Evolutionary conservation across 1,284 basidiomycete genomes (phyloP), one percentile per base, ranked within the genome.

Genomic region (Athelia sp.): DNA sequence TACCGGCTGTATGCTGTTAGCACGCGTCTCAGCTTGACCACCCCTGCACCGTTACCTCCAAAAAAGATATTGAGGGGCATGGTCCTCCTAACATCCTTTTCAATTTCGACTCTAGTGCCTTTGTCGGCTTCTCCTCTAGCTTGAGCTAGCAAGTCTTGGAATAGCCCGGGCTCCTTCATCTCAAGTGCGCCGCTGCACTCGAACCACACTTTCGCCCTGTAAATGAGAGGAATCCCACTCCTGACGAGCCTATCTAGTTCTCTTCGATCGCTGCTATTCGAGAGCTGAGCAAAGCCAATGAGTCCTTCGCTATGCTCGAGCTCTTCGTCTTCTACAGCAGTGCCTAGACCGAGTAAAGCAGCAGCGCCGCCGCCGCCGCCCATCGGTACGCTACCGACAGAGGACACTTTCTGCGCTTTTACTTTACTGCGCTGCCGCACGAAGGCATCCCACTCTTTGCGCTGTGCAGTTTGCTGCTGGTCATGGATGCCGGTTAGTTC

Each of bases 31-130:
- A 99, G 69, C 69, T 99, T 99, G 47, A 86, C 79, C 8, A 98
- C 93, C 1, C 97, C 97, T 0, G 86, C 90, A 0, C 96, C 95
- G 62, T 95, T 91, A 1, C 94, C 90, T 1, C 93, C 96, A 68
- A 98, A 99, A 71, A 96, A 99, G 31, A 98, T 79, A 62, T 98
- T 98, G 38, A 95, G 73, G 0, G 96, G 96, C 87, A 98, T 97
- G 36, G 92, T 96, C 65, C 93, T 69, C 49, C 87, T 82, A 1
- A 98, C 90, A 61, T 98, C 96, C 69, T 98, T 95, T 71, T 96
- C 94, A 54, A 99, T 98, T 71, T 99, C 96, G 1, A 89, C 82
- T 40, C 79, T 76, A 19, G 71, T 74, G 14, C 71, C 72, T 36
- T 76, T 78, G 26, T 75, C 73, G 22, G 70, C 72, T 54, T 84